Conservation (phyloP, 176 grass and related monocot species). For the Hsuehochloa calcarea region DNA sequence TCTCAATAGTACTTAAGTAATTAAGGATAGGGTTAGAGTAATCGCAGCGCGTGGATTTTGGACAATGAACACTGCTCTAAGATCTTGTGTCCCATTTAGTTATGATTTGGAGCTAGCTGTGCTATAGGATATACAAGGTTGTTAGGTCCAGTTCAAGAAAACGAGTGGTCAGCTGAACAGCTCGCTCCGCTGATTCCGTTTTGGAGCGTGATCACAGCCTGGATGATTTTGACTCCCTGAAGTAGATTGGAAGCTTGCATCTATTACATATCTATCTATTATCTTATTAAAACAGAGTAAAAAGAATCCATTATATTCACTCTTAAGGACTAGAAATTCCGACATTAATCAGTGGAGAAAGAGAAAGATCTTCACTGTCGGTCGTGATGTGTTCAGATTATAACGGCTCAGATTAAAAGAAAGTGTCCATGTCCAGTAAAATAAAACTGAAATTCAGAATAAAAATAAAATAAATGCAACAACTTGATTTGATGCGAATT, state of each 20-base stretch:
- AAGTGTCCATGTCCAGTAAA: too few relatives aligned
- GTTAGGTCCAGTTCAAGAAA: conserved; percentile 29
- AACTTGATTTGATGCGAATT: too few relatives aligned
- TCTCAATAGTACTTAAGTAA: background rate
- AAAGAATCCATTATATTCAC: too few relatives aligned
- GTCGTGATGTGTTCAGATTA: too few relatives aligned
- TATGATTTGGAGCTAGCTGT: conserved; percentile 15
- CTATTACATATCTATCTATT: too few relatives aligned
- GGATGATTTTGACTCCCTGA: conserved; percentile 49
- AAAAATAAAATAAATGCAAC: too few relatives aligned
- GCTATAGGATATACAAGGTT: conserved; percentile 6
- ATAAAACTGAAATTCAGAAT: too few relatives aligned
- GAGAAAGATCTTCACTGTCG: too few relatives aligned
- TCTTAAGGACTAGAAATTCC: too few relatives aligned
- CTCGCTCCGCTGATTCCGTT: conserved; percentile 43
- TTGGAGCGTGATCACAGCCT: conserved; percentile 50
- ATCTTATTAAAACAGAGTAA: too few relatives aligned
- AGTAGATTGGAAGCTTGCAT: conserved; percentile 21
- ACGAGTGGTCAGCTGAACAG: conserved; percentile 12
- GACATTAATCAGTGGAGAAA: too few relatives aligned
- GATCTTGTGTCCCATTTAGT: conserved; percentile 19
- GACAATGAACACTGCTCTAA: conserved; percentile 4
- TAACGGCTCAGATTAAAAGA: too few relatives aligned
- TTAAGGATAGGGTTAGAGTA: background rate
- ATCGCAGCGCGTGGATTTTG: background rate